Evolutionary conservation across 1,139 yeast species (phyloP).

Genomic region (Taiozyma onychis): DNA sequence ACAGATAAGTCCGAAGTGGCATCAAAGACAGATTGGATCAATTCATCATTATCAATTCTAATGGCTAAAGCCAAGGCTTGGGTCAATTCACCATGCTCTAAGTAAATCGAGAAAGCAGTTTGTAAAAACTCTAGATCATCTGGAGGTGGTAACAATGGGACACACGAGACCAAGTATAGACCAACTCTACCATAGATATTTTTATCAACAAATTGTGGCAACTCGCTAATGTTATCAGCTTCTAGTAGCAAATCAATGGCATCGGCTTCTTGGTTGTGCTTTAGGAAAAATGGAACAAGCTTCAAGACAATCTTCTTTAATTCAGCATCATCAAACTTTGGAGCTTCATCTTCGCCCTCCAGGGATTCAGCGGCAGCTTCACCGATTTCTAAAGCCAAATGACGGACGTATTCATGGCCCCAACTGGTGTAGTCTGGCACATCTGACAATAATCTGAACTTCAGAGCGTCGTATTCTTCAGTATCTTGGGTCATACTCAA

Average conservation of each 20-base stretch:
- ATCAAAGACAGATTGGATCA: conserved; percentile 74
- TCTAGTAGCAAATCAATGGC: conserved; percentile 92
- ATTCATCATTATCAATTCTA: conserved; percentile 74
- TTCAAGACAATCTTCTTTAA: conserved; percentile 64
- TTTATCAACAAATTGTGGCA: conserved; percentile 81
- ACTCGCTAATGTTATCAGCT: conserved; percentile 77
- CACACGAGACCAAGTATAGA: conserved; percentile 91
- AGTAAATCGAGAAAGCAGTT: conserved; percentile 87
- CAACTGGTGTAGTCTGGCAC: conserved; percentile 70
- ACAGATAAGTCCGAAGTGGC: conserved; percentile 64
- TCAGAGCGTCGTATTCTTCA: conserved; percentile 74
- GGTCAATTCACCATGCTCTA: conserved; percentile 73
- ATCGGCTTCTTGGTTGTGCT: conserved; percentile 97
- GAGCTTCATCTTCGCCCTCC: conserved; percentile 39
- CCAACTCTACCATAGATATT: conserved; percentile 86
- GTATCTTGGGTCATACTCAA: conserved; percentile 93
- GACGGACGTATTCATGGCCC: conserved; percentile 99
- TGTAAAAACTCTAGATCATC: conserved; percentile 83
- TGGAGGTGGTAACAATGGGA: conserved; percentile 91
- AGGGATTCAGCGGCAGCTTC: conserved; percentile 68
- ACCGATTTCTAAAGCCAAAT: conserved; percentile 91
- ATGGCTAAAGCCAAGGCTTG: conserved; percentile 90
- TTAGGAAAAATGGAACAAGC: conserved; percentile 84
- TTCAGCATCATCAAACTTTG: conserved; percentile 31
- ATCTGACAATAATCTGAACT: conserved; percentile 67